Evolutionary conservation across 2,329 filamentous ascomycete species (phyloP).

Genomic region (Fusarium sp.): DNA sequence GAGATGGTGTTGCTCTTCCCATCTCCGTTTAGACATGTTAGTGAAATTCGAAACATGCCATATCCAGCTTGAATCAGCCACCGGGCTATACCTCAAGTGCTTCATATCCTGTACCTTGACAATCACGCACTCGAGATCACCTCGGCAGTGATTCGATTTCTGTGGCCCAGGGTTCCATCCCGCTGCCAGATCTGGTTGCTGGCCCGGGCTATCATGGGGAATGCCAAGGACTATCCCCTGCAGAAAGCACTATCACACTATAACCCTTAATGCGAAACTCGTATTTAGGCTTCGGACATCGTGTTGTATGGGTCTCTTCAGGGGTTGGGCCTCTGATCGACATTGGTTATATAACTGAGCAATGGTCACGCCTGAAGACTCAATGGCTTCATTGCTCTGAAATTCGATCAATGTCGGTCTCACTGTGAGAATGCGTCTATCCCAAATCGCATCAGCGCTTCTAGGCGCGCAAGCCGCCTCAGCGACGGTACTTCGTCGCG

Average conservation of each 20-base stretch:
- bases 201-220: background rate
- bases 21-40: background rate
- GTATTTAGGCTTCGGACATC: background rate
- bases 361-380: too few relatives aligned
- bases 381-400: background rate
- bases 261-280: background rate
- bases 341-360: background rate
- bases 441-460: background rate
- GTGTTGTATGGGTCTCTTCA: background rate
- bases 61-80: background rate
- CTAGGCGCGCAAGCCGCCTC: background rate
- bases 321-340: background rate
- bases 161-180: background rate
- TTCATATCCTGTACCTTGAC: background rate
- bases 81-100: background rate
- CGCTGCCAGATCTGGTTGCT: background rate
- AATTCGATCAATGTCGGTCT: background rate
- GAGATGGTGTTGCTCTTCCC: background rate
- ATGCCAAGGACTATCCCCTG: conserved; percentile 2
- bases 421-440: background rate
- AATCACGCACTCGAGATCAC: background rate
- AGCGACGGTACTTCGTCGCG: background rate
- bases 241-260: background rate
- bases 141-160: background rate
- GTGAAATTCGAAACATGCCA: background rate